A percentile compares a stretch with the other conserved stretches of the same genome.
Conservation (phyloP, 192 early-diverging fungal genomes). For the Coemansia sp. region DNA sequence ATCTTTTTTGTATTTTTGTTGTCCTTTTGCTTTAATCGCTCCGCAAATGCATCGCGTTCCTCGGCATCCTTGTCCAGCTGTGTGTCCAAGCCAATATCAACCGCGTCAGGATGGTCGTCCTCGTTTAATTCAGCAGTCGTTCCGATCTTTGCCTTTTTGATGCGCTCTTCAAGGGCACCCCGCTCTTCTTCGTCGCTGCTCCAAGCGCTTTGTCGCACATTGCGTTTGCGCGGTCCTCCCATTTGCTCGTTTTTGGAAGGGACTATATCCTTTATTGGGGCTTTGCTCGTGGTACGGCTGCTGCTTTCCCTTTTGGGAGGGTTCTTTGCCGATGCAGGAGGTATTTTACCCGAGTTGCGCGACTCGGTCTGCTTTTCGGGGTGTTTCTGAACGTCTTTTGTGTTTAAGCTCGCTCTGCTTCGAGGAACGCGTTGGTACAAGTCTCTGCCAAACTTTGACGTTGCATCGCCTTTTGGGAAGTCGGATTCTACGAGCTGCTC, state of each 20-base stretch:
- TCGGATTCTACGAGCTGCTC: slow-evolving; percentile 61
- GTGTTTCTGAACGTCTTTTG: not conserved
- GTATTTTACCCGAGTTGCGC: not conserved
- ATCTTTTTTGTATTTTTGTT: slow-evolving; percentile 72
- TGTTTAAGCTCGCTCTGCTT: not conserved
- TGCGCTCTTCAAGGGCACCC: slow-evolving; percentile 53
- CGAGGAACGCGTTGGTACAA: slow-evolving; percentile 65
- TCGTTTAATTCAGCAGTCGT: slow-evolving; percentile 35
- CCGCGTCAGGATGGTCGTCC: slow-evolving; percentile 19
- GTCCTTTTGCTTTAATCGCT: slow-evolving; percentile 80
- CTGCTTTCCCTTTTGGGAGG: not conserved
- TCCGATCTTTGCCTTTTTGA: slow-evolving; percentile 59
- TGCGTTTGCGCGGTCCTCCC: slow-evolving; percentile 2
- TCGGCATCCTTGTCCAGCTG: slow-evolving; percentile 67
- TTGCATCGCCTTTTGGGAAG: slow-evolving; percentile 60
- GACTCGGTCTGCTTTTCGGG: not conserved
- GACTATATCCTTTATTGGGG: not conserved
- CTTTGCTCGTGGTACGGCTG: not conserved
- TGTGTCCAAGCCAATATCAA: slow-evolving; percentile 37
- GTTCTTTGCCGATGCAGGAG: not conserved
- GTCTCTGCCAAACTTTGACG: slow-evolving; percentile 66
- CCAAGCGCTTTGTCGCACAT: slow-evolving; percentile 38
- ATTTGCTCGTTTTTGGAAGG: not conserved
- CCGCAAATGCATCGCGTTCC: slow-evolving; percentile 92
- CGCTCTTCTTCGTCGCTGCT: slow-evolving; percentile 68